These are phyloP conservation scores for Fagopyrum tataricum DNA, from an alignment of 148 eudicot species.

Conservation along the genomic window DNA sequence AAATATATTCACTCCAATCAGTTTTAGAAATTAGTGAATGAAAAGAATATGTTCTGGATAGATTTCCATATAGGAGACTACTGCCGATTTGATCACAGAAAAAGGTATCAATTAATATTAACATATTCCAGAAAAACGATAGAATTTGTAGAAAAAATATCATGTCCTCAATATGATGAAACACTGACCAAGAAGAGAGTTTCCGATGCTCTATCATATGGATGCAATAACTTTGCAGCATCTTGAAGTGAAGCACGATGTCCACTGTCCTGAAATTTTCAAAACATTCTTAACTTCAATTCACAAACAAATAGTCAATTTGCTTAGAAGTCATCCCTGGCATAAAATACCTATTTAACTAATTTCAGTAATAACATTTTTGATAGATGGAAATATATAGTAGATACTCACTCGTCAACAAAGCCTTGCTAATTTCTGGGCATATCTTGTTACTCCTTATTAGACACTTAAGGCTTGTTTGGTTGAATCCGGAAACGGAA, in stretches of 20 bases:
- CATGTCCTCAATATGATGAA: neutral
- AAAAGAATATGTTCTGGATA: conserved; percentile 8
- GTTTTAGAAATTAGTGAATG: neutral
- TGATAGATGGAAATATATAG: too few species aligned
- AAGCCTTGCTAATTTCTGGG: neutral
- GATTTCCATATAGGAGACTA: neutral
- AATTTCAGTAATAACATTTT: neutral
- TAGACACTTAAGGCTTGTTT: neutral
- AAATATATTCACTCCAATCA: neutral
- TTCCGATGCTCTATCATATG: conserved; percentile 84
- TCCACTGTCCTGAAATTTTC: conserved; percentile 20
- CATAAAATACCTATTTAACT: neutral
- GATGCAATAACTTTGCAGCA: conserved; percentile 58
- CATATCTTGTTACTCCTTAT: neutral
- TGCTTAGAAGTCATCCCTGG: neutral
- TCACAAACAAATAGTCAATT: neutral
- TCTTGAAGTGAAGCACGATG: conserved; percentile 46
- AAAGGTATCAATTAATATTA: neutral
- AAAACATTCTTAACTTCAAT: neutral
- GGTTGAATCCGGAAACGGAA: too few species aligned
- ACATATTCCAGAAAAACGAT: neutral
- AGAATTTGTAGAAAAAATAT: neutral
- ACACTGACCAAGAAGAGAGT: conserved; percentile 65
- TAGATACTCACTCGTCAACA: neutral
- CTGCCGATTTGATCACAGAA: neutral